Percentiles rank a stretch among this genome's conserved stretches.
phyloP scores from a whole-genome alignment of 805 yeast species.

The Candida pseudofarinosa region DNA sequence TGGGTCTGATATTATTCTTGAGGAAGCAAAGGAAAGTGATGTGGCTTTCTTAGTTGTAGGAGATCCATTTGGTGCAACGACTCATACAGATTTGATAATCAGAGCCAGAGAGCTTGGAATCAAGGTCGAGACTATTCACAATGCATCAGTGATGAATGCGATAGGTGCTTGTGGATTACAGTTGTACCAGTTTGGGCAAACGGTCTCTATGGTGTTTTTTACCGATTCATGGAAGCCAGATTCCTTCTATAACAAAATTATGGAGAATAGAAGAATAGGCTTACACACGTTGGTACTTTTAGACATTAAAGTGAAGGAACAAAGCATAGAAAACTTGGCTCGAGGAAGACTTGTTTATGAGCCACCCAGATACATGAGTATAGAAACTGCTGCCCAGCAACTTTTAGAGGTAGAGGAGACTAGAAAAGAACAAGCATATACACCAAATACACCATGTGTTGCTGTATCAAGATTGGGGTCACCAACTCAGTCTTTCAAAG shows the following conservation, averaged over 20 bases:
- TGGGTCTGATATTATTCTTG: conserved; percentile 79
- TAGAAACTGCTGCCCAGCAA: conserved; percentile 84
- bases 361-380: conserved; percentile 95
- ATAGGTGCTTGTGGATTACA: conserved; percentile 98
- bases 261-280: conserved; percentile 88
- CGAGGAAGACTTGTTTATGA: conserved; percentile 89
- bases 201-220: conserved; percentile 94
- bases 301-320: conserved; percentile 96
- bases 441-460: conserved; percentile 85
- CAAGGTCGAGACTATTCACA: conserved; percentile 78
- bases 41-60: conserved; percentile 95
- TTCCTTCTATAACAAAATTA: conserved; percentile 81
- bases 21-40: conserved; percentile 72
- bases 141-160: conserved; percentile 97
- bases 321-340: conserved; percentile 89
- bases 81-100: conserved; percentile 90
- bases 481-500: conserved; percentile 74
- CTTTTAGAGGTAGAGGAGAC: conserved; percentile 81
- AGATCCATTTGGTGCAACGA: conserved; percentile 97
- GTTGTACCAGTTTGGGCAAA: conserved; percentile 92
- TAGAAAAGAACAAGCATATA: conserved; percentile 74
- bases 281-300: conserved; percentile 83
- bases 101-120: conserved; percentile 86
- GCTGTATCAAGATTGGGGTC: conserved; percentile 91
- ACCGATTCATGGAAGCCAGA: conserved; percentile 97